phyloP scores from a whole-genome alignment of 352 stramenopile species.

The Pythium sukuiense region DNA sequence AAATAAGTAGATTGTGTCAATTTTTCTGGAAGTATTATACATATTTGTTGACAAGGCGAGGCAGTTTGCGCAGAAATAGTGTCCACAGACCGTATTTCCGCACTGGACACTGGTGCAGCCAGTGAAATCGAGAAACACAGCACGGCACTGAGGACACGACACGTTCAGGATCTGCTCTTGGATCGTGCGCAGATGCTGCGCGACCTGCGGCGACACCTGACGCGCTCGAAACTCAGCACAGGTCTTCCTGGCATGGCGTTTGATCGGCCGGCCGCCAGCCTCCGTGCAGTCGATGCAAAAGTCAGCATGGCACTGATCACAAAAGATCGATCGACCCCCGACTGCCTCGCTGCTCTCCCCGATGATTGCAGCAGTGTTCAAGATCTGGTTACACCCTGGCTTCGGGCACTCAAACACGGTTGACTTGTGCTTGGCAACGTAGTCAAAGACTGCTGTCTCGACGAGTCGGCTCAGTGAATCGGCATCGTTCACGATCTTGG shows the following conservation, averaged over 20 bases:
- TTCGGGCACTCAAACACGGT: slow-evolving; percentile 18
- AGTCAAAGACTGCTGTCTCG: slow-evolving; percentile 25
- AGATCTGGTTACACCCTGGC: slow-evolving; percentile 30
- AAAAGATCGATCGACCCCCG: slow-evolving; percentile 22
- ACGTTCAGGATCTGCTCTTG: slow-evolving; percentile 32
- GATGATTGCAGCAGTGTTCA: slow-evolving; percentile 5
- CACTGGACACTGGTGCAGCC: slow-evolving; percentile 32
- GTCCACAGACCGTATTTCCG: slow-evolving; percentile 25
- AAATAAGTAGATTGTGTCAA: too few relatives aligned
- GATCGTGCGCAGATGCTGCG: slow-evolving; percentile 19
- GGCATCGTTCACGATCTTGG: slow-evolving; percentile 16
- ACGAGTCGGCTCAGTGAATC: slow-evolving; percentile 16
- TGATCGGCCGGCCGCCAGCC: background rate
- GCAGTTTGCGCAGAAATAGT: slow-evolving; percentile 33
- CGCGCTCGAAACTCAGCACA: slow-evolving; percentile 22
- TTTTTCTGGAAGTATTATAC: too few relatives aligned
- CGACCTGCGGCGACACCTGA: slow-evolving; percentile 5
- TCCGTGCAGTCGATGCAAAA: slow-evolving; percentile 29
- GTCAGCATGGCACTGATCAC: slow-evolving; percentile 18
- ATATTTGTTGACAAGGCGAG: too few relatives aligned
- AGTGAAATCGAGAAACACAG: slow-evolving; percentile 30
- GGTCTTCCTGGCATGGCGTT: slow-evolving; percentile 5
- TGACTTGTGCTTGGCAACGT: slow-evolving; percentile 13
- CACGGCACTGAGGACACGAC: slow-evolving; percentile 26
- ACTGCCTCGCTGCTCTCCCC: background rate